Evolutionary conservation across 768 basidiomycete species (phyloP), one percentile per base, ranked within the genome.

Genomic region (Termitomyces sp.): DNA sequence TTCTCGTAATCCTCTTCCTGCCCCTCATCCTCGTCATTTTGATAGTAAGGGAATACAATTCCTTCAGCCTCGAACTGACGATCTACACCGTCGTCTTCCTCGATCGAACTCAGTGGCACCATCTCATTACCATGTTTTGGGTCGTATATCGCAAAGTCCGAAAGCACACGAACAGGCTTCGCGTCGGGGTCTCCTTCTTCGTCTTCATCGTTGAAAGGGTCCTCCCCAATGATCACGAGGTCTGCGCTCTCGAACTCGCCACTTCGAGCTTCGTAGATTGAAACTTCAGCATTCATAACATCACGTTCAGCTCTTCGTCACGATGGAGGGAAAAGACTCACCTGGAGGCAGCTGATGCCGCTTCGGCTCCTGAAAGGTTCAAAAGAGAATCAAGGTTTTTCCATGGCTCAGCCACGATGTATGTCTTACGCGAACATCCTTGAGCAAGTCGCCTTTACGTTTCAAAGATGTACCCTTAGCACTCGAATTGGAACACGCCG

Each of bases 61-160:
- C 90, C 90, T 0, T 79, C 82, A 5, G 78, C 88, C 57, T 81
- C 79, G 46, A 85, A 74, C 18, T 73, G 63, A 8, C 74, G 70
- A 56, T 73, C 72, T 15, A 69, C 63, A 2, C 68, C 75, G 36
- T 77, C 75, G 5, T 77, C 73, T 34, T 71, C 65, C 33, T 81
- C 81, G 45, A 87, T 72, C 1, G 70, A 66, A 31, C 72, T 73
- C 6, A 86, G 74, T 2, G 80, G 73, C 0, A 85, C 71, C 62
- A 86, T 67, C 44, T 77, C 73, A 18, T 77, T 75, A 12, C 68
- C 62, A 28, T 77, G 74, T 4, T 65, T 69, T 0, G 81, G 73
- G 54, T 90, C 84, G 65, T 86, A 90, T 47, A 90, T 75, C 1
- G 74, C 64, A 60, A 89, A 92, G 28, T 79, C 77, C 5, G 74